Base-by-base conservation (phyloP, 352 stramenopile genomes). In the Globisporangium megalacanthum region DNA sequence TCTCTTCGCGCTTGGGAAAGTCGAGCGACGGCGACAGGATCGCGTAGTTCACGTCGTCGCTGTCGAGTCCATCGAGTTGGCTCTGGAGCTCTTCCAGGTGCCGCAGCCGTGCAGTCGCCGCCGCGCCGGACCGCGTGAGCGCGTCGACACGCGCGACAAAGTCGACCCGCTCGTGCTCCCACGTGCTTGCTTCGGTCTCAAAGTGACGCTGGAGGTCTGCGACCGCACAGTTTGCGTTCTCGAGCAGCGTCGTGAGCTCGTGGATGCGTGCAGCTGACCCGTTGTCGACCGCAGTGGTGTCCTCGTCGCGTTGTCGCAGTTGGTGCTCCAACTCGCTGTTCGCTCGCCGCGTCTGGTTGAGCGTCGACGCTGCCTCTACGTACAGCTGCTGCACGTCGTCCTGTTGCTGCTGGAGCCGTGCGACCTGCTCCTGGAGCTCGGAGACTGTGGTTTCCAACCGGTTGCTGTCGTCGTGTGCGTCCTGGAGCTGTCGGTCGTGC, bases 371-470 rank as follows among this genome's bases (percentile, higher is more conserved):
- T 9, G 82, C 64, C 51, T 86, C 78, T 29, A 74, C n/a, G 36
- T 88, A 84, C 33, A 79, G 56, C 20, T 76, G 68, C 52, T 88
- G 73, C 0, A 73, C 59, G 44, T 91, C 77, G 25, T 86, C 73
- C 31, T 87, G 76, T 54, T 88, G 67, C 39, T 85, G 68, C 57
- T 68, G 71, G 51, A 78, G 68, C 1, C 61, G 50, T 29, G 48
- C 52, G 19, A 87, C 49, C 33, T 86, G 71, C 4, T 73, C 66
- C 42, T 72, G 62, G 46, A 91, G 47, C 29, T 88, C 74, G 0
- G 65, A 48, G 8, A 88, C 61, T 52, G 77, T 81, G 0, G 31
- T 33, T 13, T 68, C 58, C 13, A 81, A n/a, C 8, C 49, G 36
- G 9, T 66, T 49, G 15, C 69, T 75, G 9, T 79, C 63, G 7